Evolutionary conservation across 163 green algal genomes (phyloP), one percentile per base, ranked within the genome.

Genomic region (Scenedesmus sp.): DNA sequence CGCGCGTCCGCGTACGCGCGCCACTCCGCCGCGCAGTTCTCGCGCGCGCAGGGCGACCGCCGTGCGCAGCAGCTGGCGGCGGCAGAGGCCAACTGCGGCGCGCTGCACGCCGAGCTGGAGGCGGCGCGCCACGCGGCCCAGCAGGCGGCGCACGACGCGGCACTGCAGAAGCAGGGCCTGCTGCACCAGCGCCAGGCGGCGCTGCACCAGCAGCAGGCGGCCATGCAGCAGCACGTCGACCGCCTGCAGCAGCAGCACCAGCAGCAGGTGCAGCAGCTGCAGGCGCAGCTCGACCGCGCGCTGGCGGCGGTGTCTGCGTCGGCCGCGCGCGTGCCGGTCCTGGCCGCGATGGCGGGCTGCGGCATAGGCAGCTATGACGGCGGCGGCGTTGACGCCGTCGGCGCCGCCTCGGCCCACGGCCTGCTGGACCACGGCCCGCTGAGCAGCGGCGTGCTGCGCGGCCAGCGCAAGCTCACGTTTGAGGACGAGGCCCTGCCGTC

Each of bases 1-100:
- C 22, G 18, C 50, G 39, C 39, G 3, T 42, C 29, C 2, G 34
- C 36, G 20, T 70, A 22, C 39, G 17, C 24, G 33, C 13, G 20
- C 1, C 10, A 9, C 45, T 26, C 20, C 28, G 28, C 34, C 17
- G 13, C 28, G 62, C 34, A 53, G 39, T 29, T 53, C 18, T 20
- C 33, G 39, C 39, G 62, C 62, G 50, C 74, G 24, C 63, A 65
- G 33, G 60, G 42, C 18, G 29, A 29, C 13, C 47, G 60, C 7
- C 26, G 81, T 42, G 66, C 60, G 15, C 51, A 63, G 13, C 62
- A 74, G 44, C 81, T 86, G 42, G 10, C 75, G 13, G 44, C 73
- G 11, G 45, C 62, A 36, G 62, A 86, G 34, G 57, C 5, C 5
- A 31, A 45, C 22, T 18, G 57, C 26, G 29, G 18, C 31, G 33